phyloP scores from a whole-genome alignment of 2,329 filamentous ascomycete genomes.

The Trichoderma sp. region DNA sequence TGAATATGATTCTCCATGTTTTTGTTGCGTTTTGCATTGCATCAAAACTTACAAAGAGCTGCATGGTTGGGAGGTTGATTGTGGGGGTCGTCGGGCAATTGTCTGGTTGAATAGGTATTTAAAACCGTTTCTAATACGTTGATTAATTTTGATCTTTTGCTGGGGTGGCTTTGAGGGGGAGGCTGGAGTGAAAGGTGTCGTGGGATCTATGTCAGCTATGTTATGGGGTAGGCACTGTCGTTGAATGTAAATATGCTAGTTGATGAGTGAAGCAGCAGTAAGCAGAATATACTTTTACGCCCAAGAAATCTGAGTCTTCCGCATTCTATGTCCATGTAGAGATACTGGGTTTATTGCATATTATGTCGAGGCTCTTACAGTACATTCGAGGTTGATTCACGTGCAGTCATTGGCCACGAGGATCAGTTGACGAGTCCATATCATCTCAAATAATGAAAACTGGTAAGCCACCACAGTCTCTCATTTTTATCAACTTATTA shows the following conservation, averaged over 20 bases:
- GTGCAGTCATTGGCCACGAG: too few relatives aligned
- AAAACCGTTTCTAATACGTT: conserved; percentile 2
- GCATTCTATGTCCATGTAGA: too few relatives aligned
- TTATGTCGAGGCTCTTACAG: too few relatives aligned
- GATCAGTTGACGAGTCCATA: not conserved
- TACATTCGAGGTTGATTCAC: too few relatives aligned
- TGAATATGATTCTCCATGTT: conserved; percentile 24
- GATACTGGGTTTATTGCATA: too few relatives aligned
- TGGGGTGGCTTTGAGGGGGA: not conserved
- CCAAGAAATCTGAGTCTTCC: too few relatives aligned
- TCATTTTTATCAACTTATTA: not conserved
- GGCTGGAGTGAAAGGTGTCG: not conserved
- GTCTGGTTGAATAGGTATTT: conserved; percentile 10
- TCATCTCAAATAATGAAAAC: not conserved
- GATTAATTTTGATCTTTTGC: not conserved
- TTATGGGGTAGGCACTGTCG: too few relatives aligned
- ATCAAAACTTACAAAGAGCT: not conserved
- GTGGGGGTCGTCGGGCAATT: not conserved
- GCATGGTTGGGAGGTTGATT: conserved; percentile 18
- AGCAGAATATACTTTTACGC: too few relatives aligned
- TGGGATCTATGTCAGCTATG: too few relatives aligned
- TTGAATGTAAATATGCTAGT: too few relatives aligned
- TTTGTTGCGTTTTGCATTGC: conserved; percentile 18
- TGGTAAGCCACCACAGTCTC: not conserved
- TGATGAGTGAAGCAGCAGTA: too few relatives aligned